Base-by-base conservation (phyloP, 2,329 filamentous ascomycete genomes). In the Passalora sequoiae region DNA sequence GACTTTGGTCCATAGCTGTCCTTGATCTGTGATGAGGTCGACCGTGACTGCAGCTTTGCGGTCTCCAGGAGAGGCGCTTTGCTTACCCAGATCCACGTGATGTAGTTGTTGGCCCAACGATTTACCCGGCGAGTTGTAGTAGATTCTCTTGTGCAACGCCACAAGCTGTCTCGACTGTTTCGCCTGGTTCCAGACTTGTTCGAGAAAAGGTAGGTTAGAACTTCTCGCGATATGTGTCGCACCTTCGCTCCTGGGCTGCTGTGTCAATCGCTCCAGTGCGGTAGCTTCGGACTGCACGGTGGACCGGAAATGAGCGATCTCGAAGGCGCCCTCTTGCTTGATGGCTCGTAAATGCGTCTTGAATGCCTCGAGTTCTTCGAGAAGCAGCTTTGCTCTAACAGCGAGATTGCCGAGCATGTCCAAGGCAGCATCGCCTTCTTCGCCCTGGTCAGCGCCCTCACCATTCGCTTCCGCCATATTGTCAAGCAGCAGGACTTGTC, bases 1-100 rank as follows among this genome's bases (percentile, higher is more conserved):
- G 1, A 86, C 75, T 60, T 84, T 84, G 41, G 81, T 73, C 83
- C 82, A 86, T 55, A 80, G 73, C 44, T 72, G 64, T 8, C 82
- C 82, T 59, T 78, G 73, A 43, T 78, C 69, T 1, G 78, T 73
- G 19, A 86, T 75, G 33, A 84, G 75, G 63, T 86, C 82, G 3
- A 84, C 78, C 40, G 77, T 65, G 1, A 60, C 58, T 10, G 48
- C 51, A 21, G 47, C 58, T 49, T 56, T 64, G 19, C 47, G 49
- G 16, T 41, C 33, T 8, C 44, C 38, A 20, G n/a, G 17, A 16
- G 46, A 46, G 40, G 38, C 32, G 40, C 41, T 46, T 46, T 40
- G 38, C 38, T 46, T 50, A 28, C 68, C 43, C 6, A 54, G 43
- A 28, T 51, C 41, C 29, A 59, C 42, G 35, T 57, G 55, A 28